A percentile compares a stretch with the other conserved stretches of the same genome.
Conservation (phyloP, 2,329 filamentous ascomycete genomes). For the Microcera coccophila region DNA sequence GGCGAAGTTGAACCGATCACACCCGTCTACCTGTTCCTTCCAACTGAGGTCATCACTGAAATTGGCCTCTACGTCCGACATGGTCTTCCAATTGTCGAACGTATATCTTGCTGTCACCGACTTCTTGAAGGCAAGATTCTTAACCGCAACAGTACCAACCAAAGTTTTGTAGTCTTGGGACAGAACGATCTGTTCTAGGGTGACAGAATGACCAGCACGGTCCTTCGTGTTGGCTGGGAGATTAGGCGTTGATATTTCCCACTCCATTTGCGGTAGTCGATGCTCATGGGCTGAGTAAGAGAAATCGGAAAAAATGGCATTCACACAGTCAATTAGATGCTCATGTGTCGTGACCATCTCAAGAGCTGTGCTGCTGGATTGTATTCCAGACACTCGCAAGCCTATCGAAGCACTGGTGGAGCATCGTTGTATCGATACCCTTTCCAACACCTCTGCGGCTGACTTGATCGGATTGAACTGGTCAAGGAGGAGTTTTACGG, state of each 20-base stretch:
- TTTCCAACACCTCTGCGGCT: too few relatives aligned
- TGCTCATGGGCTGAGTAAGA: too few relatives aligned
- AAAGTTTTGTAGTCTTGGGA: slow-evolving; percentile 84
- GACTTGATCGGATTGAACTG: too few relatives aligned
- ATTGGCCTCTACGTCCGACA: slow-evolving; percentile 88
- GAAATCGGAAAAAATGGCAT: too few relatives aligned
- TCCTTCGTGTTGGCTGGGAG: slow-evolving; percentile 60
- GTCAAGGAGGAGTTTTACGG: too few relatives aligned
- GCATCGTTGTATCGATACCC: too few relatives aligned
- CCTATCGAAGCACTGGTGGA: too few relatives aligned
- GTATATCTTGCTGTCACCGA: slow-evolving; percentile 89
- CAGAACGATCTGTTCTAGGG: slow-evolving; percentile 80
- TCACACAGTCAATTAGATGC: too few relatives aligned
- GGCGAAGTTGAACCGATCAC: slow-evolving; percentile 89
- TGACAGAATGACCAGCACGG: slow-evolving; percentile 64
- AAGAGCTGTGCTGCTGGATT: too few relatives aligned
- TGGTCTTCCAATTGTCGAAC: slow-evolving; percentile 97
- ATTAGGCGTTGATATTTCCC: slow-evolving; percentile 82
- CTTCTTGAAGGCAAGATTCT: slow-evolving; percentile 89
- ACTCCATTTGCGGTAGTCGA: too few relatives aligned
- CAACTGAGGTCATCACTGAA: slow-evolving; percentile 75
- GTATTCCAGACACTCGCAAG: too few relatives aligned
- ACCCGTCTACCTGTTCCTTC: slow-evolving; percentile 60
- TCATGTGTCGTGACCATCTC: too few relatives aligned
- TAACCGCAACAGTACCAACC: slow-evolving; percentile 77